Conservation (phyloP, 768 basidiomycete species). For the Neoboletus subvelutipes region DNA sequence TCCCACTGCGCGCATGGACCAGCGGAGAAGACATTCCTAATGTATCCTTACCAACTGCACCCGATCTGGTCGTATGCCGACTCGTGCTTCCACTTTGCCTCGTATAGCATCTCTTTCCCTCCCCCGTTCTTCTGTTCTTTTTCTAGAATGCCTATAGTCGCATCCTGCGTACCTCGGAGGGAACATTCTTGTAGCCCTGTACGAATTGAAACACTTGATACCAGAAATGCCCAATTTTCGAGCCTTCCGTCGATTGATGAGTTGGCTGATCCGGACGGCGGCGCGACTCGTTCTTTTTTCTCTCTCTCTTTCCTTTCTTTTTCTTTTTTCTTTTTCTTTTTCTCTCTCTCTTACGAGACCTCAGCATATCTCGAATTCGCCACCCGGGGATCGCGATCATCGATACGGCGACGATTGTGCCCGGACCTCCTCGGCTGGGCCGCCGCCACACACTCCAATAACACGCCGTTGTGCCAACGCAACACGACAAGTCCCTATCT, state of each 20-base stretch:
- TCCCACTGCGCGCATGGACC: conserved; percentile 18
- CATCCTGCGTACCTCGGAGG: conserved; percentile 10
- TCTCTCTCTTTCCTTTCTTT: not conserved
- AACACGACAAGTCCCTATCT: not conserved
- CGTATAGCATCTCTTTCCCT: conserved; percentile 11
- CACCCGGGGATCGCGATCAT: conserved; percentile 10
- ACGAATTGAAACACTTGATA: conserved; percentile 24
- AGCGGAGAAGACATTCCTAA: conserved; percentile 23
- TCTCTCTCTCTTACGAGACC: conserved; percentile 7
- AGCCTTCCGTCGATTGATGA: conserved; percentile 9
- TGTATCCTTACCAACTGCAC: conserved; percentile 25
- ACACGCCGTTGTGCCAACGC: not conserved
- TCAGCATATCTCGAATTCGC: not conserved
- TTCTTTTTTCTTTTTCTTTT: not conserved
- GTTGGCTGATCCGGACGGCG: conserved; percentile 11
- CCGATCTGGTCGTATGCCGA: conserved; percentile 17
- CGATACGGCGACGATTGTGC: not conserved
- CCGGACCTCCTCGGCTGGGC: conserved; percentile 12
- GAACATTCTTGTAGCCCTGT: conserved; percentile 22
- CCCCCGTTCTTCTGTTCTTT: conserved; percentile 9
- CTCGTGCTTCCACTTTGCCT: conserved; percentile 18
- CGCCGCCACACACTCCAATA: not conserved
- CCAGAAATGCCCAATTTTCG: conserved; percentile 9
- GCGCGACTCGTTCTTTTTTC: not conserved
- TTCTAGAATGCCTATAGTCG: conserved; percentile 6